A percentile compares a stretch with the other conserved stretches of the same genome.
Conservation (phyloP, 2,329 filamentous ascomycete species). For the Xylariomycetidae sp. region DNA sequence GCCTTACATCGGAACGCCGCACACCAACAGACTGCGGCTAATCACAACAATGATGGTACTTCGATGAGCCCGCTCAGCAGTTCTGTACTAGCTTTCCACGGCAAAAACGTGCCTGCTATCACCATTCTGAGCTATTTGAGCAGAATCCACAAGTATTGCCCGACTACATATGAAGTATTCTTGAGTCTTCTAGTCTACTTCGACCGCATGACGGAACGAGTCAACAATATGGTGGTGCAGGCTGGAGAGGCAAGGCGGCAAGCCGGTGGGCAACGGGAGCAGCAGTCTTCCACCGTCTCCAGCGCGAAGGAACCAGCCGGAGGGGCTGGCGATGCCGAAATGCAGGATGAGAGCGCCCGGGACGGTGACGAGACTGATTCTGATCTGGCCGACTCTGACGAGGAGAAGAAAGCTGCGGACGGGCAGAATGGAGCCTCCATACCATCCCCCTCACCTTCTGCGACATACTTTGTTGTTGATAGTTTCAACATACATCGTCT, state of each 20-base stretch:
- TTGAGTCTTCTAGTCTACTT: slow-evolving; percentile 94
- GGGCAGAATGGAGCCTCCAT: slow-evolving; percentile 19
- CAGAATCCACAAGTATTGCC: slow-evolving; percentile 97
- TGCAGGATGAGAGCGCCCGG: slow-evolving; percentile 29
- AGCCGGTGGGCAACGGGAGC: slow-evolving; percentile 29
- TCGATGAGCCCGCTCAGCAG: slow-evolving; percentile 55
- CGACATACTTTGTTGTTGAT: slow-evolving; percentile 83
- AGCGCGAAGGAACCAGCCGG: not conserved
- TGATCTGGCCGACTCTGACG: slow-evolving; percentile 45
- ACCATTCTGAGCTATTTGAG: slow-evolving; percentile 94
- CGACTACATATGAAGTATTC: slow-evolving; percentile 97
- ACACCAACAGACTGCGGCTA: slow-evolving; percentile 51
- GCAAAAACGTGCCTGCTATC: slow-evolving; percentile 96
- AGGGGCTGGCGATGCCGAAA: slow-evolving; percentile 27
- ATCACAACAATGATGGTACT: slow-evolving; percentile 43
- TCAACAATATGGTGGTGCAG: slow-evolving; percentile 76
- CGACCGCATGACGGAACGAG: slow-evolving; percentile 95
- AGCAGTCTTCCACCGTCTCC: slow-evolving; percentile 9
- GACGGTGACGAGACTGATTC: slow-evolving; percentile 43
- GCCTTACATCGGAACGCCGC: slow-evolving; percentile 70
- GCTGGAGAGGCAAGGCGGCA: slow-evolving; percentile 50
- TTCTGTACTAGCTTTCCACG: slow-evolving; percentile 88
- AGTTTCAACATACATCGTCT: slow-evolving; percentile 98
- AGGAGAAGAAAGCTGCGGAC: slow-evolving; percentile 33
- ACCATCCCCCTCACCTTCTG: slow-evolving; percentile 27